phyloP scores from a whole-genome alignment of 2,329 filamentous ascomycete genomes.

The Coniella lustricola region DNA sequence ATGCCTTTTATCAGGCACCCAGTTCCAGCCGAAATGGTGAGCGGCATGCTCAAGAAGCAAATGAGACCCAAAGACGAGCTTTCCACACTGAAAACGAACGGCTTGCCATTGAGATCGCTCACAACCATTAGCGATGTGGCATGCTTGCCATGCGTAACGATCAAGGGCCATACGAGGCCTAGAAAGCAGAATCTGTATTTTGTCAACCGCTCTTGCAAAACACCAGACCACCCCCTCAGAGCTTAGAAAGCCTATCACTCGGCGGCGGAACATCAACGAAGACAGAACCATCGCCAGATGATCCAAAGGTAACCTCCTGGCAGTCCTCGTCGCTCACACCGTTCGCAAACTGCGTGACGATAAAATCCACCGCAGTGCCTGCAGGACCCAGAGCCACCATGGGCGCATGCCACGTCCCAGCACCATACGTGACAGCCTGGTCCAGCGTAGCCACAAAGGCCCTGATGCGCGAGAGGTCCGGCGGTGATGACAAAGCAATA shows the following conservation, averaged over 20 bases:
- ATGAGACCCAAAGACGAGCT: no score
- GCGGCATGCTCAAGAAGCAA: no score
- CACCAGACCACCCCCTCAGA: neutral
- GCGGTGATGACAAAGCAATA: conserved; percentile 33
- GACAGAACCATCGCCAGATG: conserved; percentile 4
- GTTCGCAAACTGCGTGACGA: conserved; percentile 85
- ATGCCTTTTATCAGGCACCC: no score
- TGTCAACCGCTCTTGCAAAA: neutral
- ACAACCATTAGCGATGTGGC: no score
- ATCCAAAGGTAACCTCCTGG: conserved; percentile 59
- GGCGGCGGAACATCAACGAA: conserved; percentile 4
- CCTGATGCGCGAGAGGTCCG: conserved; percentile 61
- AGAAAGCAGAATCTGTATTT: no score
- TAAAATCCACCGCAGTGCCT: conserved; percentile 65
- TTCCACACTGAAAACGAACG: no score
- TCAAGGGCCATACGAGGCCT: no score
- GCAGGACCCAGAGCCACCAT: conserved; percentile 74
- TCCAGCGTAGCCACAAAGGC: conserved; percentile 73
- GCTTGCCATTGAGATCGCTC: no score
- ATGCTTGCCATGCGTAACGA: no score
- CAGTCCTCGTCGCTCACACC: conserved; percentile 79
- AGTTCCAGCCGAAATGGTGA: no score
- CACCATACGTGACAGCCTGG: conserved; percentile 86
- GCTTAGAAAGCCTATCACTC: neutral
- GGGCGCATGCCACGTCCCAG: conserved; percentile 91